Conservation (phyloP, 768 basidiomycete species). For the Inosperma sp. region DNA sequence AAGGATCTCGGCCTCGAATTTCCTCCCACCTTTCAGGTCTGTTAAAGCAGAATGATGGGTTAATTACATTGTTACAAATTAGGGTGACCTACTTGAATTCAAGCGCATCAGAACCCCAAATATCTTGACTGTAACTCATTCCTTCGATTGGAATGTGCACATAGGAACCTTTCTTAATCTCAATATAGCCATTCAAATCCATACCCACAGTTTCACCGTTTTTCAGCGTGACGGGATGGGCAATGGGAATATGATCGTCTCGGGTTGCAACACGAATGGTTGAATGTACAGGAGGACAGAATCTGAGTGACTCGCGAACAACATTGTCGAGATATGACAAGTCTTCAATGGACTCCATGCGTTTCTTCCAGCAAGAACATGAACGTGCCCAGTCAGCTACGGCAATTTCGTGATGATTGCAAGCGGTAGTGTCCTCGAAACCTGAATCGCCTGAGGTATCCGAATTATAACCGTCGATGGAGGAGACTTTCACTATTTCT, state of each 20-base stretch:
- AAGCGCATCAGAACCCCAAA: constrained; percentile 52
- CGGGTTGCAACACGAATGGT: constrained; percentile 52
- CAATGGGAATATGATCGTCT: constrained; percentile 53
- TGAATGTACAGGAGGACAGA: constrained; percentile 53
- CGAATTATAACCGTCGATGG: constrained; percentile 18
- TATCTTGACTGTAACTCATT: constrained; percentile 44
- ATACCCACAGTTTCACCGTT: constrained; percentile 34
- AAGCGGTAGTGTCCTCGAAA: constrained; percentile 20
- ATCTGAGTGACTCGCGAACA: constrained; percentile 50
- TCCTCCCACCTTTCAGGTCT: constrained; percentile 54
- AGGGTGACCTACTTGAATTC: constrained; percentile 46
- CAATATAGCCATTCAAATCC: constrained; percentile 31
- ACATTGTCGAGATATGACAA: constrained; percentile 55
- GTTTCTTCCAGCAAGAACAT: constrained; percentile 13
- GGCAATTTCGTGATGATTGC: constrained; percentile 9
- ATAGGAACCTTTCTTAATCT: constrained; percentile 50
- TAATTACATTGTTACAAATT: constrained; percentile 2
- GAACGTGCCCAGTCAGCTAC: constrained; percentile 4
- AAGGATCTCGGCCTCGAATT: constrained; percentile 33
- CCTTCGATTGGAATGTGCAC: constrained; percentile 58
- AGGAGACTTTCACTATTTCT: constrained; percentile 34
- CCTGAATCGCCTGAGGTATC: constrained; percentile 25
- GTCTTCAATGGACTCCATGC: constrained; percentile 34
- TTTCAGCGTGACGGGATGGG: constrained; percentile 38
- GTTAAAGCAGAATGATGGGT: background rate